Evolutionary conservation across 1,139 yeast genomes (phyloP).

Genomic region (Zygosaccharomyces sapae): DNA sequence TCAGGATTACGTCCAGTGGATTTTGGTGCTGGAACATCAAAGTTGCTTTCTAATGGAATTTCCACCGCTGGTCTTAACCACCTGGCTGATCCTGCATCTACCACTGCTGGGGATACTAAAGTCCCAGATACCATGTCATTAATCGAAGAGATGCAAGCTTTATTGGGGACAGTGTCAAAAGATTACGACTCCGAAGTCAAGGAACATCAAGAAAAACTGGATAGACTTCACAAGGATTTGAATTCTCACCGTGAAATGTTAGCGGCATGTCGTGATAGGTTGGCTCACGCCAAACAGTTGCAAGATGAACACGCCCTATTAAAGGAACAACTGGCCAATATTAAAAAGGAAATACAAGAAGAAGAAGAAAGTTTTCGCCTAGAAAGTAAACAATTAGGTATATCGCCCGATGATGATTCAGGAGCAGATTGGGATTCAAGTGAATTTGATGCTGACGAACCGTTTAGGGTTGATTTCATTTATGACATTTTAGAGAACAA

Average conservation of each 20-base stretch:
- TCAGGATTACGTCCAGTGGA: slow-evolving; percentile 84
- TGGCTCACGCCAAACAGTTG: slow-evolving; percentile 29
- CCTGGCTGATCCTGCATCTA: slow-evolving; percentile 6
- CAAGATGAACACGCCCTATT: slow-evolving; percentile 34
- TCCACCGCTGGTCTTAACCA: slow-evolving; percentile 7
- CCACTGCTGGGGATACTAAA: slow-evolving; percentile 6
- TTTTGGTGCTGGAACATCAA: slow-evolving; percentile 51
- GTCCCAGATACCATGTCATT: slow-evolving; percentile 28
- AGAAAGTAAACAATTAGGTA: slow-evolving; percentile 39
- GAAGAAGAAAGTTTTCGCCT: slow-evolving; percentile 52
- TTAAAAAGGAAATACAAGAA: slow-evolving; percentile 54
- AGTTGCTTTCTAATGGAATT: slow-evolving; percentile 15
- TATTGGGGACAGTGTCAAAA: slow-evolving; percentile 27
- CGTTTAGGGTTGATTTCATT: slow-evolving; percentile 62
- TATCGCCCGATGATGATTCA: slow-evolving; percentile 33
- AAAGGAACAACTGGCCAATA: slow-evolving; percentile 49
- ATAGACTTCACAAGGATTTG: slow-evolving; percentile 26
- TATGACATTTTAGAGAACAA: slow-evolving; percentile 47
- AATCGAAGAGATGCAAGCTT: slow-evolving; percentile 27
- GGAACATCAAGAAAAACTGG: slow-evolving; percentile 29
- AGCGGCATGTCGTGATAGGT: slow-evolving; percentile 28
- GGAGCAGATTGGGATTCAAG: slow-evolving; percentile 45
- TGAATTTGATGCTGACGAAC: slow-evolving; percentile 79
- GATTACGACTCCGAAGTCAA: slow-evolving; percentile 32
- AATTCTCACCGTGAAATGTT: slow-evolving; percentile 26